A percentile compares a stretch with the other conserved stretches of the same genome.
phyloP scores from a whole-genome alignment of 2,329 filamentous ascomycete genomes.

The Aspergillus piperis region DNA sequence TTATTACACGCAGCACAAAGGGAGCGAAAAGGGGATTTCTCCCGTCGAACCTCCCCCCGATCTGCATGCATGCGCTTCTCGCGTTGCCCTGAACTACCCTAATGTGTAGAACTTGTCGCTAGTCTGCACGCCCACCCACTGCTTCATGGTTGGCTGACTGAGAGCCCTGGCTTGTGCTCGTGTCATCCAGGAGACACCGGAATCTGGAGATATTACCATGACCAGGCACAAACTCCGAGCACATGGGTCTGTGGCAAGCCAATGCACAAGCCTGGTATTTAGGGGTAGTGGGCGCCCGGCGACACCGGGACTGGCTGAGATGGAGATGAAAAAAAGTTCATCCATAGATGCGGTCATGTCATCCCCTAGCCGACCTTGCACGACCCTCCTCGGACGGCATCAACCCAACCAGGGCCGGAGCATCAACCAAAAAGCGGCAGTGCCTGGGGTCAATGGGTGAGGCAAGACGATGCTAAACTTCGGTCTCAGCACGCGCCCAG shows the following conservation, averaged over 20 bases:
- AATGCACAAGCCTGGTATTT: conserved; percentile 10
- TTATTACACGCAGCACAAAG: conserved; percentile 9
- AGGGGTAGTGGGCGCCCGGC: conserved; percentile 10
- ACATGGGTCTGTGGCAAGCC: conserved; percentile 13
- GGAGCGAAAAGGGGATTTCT: conserved; percentile 1
- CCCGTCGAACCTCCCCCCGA: conserved; percentile 10
- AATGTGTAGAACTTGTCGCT: conserved; percentile 10
- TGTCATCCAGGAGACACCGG: background rate
- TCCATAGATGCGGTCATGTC: conserved; percentile 6
- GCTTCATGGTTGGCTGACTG: background rate
- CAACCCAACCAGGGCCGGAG: conserved; percentile 3
- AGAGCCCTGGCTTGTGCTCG: background rate
- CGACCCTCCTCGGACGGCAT: conserved; percentile 9
- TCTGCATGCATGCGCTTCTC: conserved; percentile 17
- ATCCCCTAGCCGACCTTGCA: conserved; percentile 5
- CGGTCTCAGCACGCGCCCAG: conserved; percentile 25
- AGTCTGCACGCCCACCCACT: background rate
- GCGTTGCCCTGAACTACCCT: conserved; percentile 17
- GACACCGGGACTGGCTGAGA: conserved; percentile 12
- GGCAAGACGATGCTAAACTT: conserved; percentile 11
- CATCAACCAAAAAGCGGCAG: conserved; percentile 14
- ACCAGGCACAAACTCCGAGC: conserved; percentile 12
- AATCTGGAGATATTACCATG: conserved; percentile 9
- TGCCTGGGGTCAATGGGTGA: conserved; percentile 14
- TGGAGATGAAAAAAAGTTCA: background rate